Evolutionary conservation across 768 basidiomycete genomes (phyloP).

Genomic region (Cyathus striatus): DNA sequence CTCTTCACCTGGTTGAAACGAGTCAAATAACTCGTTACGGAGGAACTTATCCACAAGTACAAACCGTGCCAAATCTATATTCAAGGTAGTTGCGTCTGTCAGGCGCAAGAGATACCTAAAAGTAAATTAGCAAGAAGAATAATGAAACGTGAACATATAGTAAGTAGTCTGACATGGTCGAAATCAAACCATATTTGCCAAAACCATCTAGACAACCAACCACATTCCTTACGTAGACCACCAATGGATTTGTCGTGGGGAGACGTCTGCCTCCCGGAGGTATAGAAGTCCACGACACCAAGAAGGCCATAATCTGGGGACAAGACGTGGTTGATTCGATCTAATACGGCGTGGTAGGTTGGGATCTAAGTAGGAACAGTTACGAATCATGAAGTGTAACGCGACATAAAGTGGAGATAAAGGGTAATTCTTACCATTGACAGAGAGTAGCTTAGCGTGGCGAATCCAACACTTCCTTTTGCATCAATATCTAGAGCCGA

Average conservation of each 20-base stretch:
- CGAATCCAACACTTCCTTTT: conserved; percentile 48
- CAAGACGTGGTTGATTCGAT: conserved; percentile 62
- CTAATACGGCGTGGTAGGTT: conserved; percentile 60
- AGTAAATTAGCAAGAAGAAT: neutral
- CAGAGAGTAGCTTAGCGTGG: conserved; percentile 53
- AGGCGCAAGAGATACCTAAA: conserved; percentile 42
- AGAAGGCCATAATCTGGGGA: conserved; percentile 55
- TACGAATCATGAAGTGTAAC: conserved; percentile 3
- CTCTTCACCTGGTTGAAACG: conserved; percentile 40
- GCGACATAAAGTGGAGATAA: neutral
- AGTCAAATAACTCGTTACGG: neutral
- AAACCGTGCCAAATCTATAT: conserved; percentile 70
- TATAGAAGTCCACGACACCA: conserved; percentile 74
- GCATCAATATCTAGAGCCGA: conserved; percentile 38
- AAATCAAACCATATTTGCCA: conserved; percentile 73
- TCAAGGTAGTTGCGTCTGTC: conserved; percentile 69
- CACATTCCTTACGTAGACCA: conserved; percentile 51
- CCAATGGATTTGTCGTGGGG: conserved; percentile 60
- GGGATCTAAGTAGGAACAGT: too few relatives aligned
- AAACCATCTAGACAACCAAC: conserved; percentile 70
- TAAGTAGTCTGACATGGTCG: conserved; percentile 35
- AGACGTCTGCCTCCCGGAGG: conserved; percentile 48
- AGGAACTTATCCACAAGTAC: conserved; percentile 7
- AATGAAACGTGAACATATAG: conserved; percentile 5
- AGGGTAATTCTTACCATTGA: conserved; percentile 38